These are phyloP conservation scores for Vitis riparia DNA, from an alignment of 164 flowering plant species.

Conservation along the genomic window DNA sequence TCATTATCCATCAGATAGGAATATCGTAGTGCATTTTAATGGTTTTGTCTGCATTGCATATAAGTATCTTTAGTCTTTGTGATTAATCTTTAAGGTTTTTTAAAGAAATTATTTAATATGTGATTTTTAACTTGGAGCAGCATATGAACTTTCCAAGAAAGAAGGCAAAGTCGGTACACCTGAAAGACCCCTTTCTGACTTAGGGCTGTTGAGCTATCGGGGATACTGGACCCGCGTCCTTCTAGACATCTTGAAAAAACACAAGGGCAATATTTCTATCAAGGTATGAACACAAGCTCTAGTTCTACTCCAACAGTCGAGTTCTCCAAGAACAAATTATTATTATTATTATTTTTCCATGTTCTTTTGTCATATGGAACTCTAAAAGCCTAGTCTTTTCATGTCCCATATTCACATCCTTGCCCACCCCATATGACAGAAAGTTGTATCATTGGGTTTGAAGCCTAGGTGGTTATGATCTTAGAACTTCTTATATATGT, in stretches of 20 bases:
- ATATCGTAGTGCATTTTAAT: not conserved
- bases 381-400: not conserved
- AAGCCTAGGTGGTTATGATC: not conserved
- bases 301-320: too few species aligned
- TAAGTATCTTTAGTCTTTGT: not conserved
- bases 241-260: slow-evolving; percentile 87
- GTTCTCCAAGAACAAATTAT: too few species aligned
- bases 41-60: not conserved
- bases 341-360: too few species aligned
- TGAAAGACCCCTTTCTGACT: slow-evolving; percentile 95
- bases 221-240: slow-evolving; percentile 99
- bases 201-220: slow-evolving; percentile 90
- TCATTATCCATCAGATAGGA: too few species aligned
- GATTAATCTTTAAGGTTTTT: not conserved
- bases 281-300: slow-evolving; percentile 46
- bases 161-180: slow-evolving; percentile 98
- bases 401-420: not conserved
- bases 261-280: slow-evolving; percentile 94
- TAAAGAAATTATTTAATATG: not conserved
- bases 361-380: too few species aligned
- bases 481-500: not conserved
- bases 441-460: too few species aligned
- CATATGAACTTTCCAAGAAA: slow-evolving; percentile 94
- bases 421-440: not conserved
- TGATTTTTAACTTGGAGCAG: slow-evolving; percentile 32